Evolutionary conservation across 148 eudicot species (phyloP).

Genomic region (Drosera capensis): DNA sequence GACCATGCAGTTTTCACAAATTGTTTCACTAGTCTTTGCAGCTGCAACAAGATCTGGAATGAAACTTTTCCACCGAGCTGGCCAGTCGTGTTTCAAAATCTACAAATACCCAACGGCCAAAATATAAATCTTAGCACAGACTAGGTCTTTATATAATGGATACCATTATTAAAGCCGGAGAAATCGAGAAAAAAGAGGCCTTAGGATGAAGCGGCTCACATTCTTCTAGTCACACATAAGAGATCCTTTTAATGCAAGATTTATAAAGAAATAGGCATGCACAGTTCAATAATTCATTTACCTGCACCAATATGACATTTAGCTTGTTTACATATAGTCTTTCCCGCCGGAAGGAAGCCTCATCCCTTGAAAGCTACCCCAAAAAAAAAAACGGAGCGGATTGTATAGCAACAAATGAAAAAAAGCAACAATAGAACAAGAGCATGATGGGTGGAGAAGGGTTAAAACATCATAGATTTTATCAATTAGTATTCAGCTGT

Average conservation of each 20-base stretch:
- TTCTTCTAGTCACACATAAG: too few relatives aligned
- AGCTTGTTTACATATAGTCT: conserved; percentile 89
- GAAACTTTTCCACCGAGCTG: conserved; percentile 83
- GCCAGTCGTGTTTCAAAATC: conserved; percentile 99
- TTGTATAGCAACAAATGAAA: neutral
- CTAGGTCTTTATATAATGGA: too few relatives aligned
- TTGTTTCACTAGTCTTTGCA: conserved; percentile 91
- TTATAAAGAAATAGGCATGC: neutral
- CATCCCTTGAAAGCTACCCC: conserved; percentile 77
- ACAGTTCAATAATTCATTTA: conserved; percentile 6
- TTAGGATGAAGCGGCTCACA: too few relatives aligned
- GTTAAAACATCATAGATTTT: conserved; percentile 1
- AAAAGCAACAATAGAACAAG: conserved; percentile 1
- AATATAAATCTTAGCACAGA: too few relatives aligned
- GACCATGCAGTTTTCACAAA: conserved; percentile 98
- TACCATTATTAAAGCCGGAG: too few relatives aligned
- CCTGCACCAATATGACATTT: conserved; percentile 91
- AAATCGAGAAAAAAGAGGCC: too few relatives aligned
- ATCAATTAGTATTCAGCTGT: too few relatives aligned
- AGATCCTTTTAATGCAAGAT: neutral
- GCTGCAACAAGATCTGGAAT: conserved; percentile 92
- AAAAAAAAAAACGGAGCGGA: neutral
- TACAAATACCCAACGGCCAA: too few relatives aligned
- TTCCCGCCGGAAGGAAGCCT: conserved; percentile 73
- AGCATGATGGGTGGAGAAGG: neutral